Conservation (phyloP, 306 rosid species). For the Gastrolobium bilobum region DNA sequence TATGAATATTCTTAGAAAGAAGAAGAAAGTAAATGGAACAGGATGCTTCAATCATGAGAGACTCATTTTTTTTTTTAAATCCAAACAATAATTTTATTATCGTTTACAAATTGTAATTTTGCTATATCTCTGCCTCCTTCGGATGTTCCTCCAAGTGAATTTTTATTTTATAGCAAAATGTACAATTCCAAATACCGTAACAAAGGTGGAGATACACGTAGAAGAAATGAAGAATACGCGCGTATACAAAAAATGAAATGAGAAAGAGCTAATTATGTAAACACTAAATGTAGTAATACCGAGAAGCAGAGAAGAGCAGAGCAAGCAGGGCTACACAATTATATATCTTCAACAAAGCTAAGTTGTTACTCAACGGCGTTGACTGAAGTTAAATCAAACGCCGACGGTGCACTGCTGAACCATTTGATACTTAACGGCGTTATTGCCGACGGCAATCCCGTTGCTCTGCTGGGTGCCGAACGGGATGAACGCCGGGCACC, state of each 20-base stretch:
- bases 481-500: slow-evolving; percentile 83
- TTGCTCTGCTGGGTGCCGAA: slow-evolving; percentile 55
- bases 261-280: background rate
- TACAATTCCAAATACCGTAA: slow-evolving; percentile 59
- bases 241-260: slow-evolving; percentile 5
- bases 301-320: slow-evolving; percentile 5
- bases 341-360: background rate
- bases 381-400: slow-evolving; percentile 50
- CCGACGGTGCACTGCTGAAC: slow-evolving; percentile 80
- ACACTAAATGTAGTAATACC: slow-evolving; percentile 28
- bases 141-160: slow-evolving; percentile 30
- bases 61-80: slow-evolving; percentile 26
- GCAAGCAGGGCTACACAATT: background rate
- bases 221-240: background rate
- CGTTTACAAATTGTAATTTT: slow-evolving; percentile 54
- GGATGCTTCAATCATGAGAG: slow-evolving; percentile 43
- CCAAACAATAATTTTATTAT: slow-evolving; percentile 36
- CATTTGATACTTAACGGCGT: slow-evolving; percentile 85
- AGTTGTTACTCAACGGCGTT: slow-evolving; percentile 37
- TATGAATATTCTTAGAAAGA: slow-evolving; percentile 2
- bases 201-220: slow-evolving; percentile 27
- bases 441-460: slow-evolving; percentile 64
- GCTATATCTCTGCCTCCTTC: slow-evolving; percentile 48
- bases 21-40: slow-evolving; percentile 49
- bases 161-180: slow-evolving; percentile 66